Percentiles rank a stretch among this genome's conserved stretches.
These are phyloP conservation scores for Aspergillus fijiensis DNA, from an alignment of 2,329 filamentous ascomycete genomes.

Conservation along the genomic window DNA sequence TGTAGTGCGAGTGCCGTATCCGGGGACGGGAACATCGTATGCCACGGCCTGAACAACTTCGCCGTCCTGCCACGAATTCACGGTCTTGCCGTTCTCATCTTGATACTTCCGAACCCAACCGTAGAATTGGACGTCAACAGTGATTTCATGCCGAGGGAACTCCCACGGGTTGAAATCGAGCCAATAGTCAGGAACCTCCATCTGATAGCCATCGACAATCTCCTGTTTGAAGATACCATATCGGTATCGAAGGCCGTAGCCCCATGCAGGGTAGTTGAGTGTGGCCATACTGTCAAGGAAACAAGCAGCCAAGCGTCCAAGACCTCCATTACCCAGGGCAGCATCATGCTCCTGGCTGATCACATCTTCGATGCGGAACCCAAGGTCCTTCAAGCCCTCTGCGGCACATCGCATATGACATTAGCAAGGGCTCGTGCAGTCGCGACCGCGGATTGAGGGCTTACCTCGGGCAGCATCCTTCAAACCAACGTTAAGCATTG, in stretches of 20 bases:
- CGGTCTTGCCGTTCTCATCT: slow-evolving; percentile 73
- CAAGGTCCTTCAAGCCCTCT: slow-evolving; percentile 85
- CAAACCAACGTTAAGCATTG: slow-evolving; percentile 91
- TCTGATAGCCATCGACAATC: slow-evolving; percentile 95
- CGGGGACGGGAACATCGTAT: slow-evolving; percentile 89
- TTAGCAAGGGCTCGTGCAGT: background rate
- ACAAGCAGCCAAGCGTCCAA: slow-evolving; percentile 91
- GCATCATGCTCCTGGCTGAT: slow-evolving; percentile 95
- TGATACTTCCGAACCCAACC: slow-evolving; percentile 73
- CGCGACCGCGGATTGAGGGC: slow-evolving; percentile 21
- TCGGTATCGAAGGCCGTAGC: slow-evolving; percentile 90
- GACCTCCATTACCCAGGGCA: slow-evolving; percentile 90
- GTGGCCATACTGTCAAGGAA: slow-evolving; percentile 95
- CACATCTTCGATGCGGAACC: slow-evolving; percentile 95
- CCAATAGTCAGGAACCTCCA: slow-evolving; percentile 98
- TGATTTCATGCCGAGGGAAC: slow-evolving; percentile 92
- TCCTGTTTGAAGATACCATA: slow-evolving; percentile 99
- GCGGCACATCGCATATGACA: background rate
- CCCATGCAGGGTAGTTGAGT: slow-evolving; percentile 94
- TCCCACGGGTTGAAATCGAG: slow-evolving; percentile 99
- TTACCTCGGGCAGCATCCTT: slow-evolving; percentile 80
- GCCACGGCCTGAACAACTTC: slow-evolving; percentile 90
- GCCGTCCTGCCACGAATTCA: slow-evolving; percentile 82
- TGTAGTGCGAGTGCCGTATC: slow-evolving; percentile 83
- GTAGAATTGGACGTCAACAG: slow-evolving; percentile 96